These are phyloP conservation scores for Naganishia antarctica DNA, from an alignment of 768 basidiomycete species.

Conservation along the genomic window DNA sequence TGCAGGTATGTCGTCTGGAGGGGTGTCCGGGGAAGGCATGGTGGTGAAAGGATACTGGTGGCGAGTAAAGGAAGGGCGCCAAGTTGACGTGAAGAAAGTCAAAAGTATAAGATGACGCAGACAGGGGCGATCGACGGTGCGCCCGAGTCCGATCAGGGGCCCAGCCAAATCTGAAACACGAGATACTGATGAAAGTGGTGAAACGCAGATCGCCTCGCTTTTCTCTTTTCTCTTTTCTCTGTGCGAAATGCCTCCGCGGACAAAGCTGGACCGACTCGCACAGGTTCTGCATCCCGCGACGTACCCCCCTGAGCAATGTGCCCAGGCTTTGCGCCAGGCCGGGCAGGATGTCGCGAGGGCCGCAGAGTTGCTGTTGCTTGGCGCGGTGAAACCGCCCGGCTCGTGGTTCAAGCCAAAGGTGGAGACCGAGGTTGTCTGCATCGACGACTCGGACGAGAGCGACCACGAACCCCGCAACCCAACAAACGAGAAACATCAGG, in stretches of 20 bases:
- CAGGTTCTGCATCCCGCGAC: conserved; percentile 42
- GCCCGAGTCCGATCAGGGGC: too few species aligned
- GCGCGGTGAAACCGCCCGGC: conserved; percentile 18
- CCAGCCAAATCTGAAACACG: conserved; percentile 22
- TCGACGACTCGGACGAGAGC: conserved; percentile 2
- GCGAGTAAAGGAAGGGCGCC: too few species aligned
- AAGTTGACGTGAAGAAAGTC: too few species aligned
- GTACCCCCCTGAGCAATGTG: conserved; percentile 30
- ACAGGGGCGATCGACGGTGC: background rate
- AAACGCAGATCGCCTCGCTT: too few species aligned
- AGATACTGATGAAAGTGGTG: too few species aligned
- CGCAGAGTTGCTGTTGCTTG: conserved; percentile 40
- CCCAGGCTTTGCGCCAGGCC: conserved; percentile 32
- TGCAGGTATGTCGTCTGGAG: background rate
- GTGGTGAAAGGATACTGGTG: too few species aligned
- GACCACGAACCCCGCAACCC: background rate
- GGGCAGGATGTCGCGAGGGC: conserved; percentile 39
- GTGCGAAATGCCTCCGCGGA: too few species aligned
- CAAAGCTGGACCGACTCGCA: conserved; percentile 31
- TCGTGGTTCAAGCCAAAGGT: conserved; percentile 30
- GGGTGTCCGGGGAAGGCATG: background rate
- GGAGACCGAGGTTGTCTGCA: conserved; percentile 14
- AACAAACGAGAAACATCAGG: too few species aligned
- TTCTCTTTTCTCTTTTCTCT: too few species aligned
- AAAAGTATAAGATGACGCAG: too few species aligned